These are phyloP conservation scores for Aeschynomene evenia DNA, from an alignment of 306 rosid genomes.

Conservation along the genomic window DNA sequence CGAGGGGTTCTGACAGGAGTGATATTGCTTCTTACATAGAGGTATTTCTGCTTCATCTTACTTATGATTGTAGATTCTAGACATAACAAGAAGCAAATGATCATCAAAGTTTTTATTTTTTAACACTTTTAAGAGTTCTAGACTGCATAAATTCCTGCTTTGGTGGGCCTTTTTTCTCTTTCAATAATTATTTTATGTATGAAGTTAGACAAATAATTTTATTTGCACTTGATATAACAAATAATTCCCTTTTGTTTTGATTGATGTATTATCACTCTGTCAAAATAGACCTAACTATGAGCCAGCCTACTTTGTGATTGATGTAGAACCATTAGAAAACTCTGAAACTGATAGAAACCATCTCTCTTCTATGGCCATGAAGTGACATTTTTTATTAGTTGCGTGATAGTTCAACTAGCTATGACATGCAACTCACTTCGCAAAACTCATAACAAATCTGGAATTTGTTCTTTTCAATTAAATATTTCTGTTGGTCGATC, in stretches of 20 bases:
- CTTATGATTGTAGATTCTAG: constrained; percentile 6
- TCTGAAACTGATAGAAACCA: constrained; percentile 6
- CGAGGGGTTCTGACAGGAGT: constrained; percentile 87
- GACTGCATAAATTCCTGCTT: neutral
- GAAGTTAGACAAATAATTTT: neutral
- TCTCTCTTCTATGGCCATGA: neutral
- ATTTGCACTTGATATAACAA: neutral
- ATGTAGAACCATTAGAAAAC: constrained; percentile 7
- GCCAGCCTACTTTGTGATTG: constrained; percentile 15
- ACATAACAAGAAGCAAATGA: constrained; percentile 6
- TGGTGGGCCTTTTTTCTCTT: neutral
- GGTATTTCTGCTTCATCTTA: constrained; percentile 48
- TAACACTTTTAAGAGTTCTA: neutral
- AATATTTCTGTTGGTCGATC: neutral
- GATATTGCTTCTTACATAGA: constrained; percentile 76
- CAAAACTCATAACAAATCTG: neutral
- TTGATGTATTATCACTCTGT: neutral
- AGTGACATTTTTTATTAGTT: neutral
- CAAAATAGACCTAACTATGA: constrained; percentile 10
- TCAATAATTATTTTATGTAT: constrained; percentile 9
- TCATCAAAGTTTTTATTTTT: constrained; percentile 13
- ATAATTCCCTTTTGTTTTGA: neutral
- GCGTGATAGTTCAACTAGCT: neutral
- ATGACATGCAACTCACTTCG: neutral
- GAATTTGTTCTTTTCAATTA: neutral